These are phyloP conservation scores for Strombidium stylifer DNA, from an alignment of 73 alveolate species.

Conservation along the genomic window DNA sequence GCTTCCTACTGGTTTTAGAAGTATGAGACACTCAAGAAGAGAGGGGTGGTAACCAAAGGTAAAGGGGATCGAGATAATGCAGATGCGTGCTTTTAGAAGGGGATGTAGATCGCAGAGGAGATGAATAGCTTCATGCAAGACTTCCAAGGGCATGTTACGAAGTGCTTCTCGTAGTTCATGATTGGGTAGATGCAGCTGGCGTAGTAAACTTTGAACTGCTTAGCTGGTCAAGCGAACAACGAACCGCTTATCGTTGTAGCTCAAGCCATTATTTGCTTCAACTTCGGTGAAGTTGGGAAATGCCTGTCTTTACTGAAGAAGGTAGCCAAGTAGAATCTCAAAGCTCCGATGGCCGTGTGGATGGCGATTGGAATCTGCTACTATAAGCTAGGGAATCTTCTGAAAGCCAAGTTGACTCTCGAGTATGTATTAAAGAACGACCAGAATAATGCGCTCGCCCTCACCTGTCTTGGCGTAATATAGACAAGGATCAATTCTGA, in stretches of 20 bases:
- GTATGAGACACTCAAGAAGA: too few species aligned
- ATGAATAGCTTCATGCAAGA: too few species aligned
- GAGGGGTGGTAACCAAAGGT: too few species aligned
- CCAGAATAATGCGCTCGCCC: conserved; percentile 43
- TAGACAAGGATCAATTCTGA: conserved; percentile 11
- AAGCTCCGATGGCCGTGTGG: conserved; percentile 1
- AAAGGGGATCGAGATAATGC: too few species aligned
- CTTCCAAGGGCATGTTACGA: neutral
- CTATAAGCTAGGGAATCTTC: conserved; percentile 48
- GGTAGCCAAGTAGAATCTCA: conserved; percentile 1
- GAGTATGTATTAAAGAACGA: conserved; percentile 36
- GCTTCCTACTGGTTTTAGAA: too few species aligned
- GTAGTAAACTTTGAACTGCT: neutral
- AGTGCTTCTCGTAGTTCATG: conserved; percentile 11
- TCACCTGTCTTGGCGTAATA: conserved; percentile 34
- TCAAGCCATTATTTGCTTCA: conserved; percentile 33
- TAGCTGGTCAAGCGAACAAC: neutral
- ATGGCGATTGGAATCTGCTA: conserved; percentile 33
- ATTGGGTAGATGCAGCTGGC: neutral
- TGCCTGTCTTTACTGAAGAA: neutral
- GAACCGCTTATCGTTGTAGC: conserved; percentile 7
- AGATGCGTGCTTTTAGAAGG: too few species aligned
- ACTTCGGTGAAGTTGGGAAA: neutral
- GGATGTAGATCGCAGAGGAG: too few species aligned
- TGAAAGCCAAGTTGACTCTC: conserved; percentile 50